Conservation (phyloP, 352 stramenopile species). For the Hyaloperonospora brassicae region DNA sequence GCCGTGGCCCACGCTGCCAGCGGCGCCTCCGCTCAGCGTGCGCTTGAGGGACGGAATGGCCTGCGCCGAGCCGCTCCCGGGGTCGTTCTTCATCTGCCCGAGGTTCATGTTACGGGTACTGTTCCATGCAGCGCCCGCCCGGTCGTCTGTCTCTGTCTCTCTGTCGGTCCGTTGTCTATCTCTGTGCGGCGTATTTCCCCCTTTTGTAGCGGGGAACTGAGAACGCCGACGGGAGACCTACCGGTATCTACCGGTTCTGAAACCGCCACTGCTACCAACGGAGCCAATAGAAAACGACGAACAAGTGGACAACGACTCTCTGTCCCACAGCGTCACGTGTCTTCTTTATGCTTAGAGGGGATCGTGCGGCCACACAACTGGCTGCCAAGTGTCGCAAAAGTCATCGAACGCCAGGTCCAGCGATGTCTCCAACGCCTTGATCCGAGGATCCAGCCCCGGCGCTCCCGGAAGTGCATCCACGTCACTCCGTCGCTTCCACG, state of each 20-base stretch:
- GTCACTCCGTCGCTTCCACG: slow-evolving; percentile 21
- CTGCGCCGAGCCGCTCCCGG: slow-evolving; percentile 38
- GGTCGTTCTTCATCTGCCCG: slow-evolving; percentile 60
- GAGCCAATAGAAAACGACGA: background rate
- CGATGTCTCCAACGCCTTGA: slow-evolving; percentile 38
- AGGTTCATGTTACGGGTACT: slow-evolving; percentile 48
- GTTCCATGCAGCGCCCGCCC: background rate
- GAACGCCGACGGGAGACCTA: background rate
- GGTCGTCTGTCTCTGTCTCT: too few species aligned
- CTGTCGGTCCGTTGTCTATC: background rate
- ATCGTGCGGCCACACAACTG: slow-evolving; percentile 54
- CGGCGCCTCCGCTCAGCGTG: slow-evolving; percentile 66
- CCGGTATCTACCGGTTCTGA: background rate
- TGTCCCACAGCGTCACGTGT: background rate
- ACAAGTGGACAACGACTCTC: background rate
- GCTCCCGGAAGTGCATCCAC: background rate
- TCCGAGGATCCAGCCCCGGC: background rate
- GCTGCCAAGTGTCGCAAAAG: slow-evolving; percentile 53
- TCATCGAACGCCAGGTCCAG: slow-evolving; percentile 48
- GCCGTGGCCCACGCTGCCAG: slow-evolving; percentile 31
- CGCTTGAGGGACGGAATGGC: slow-evolving; percentile 82
- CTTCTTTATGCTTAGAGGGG: slow-evolving; percentile 6
- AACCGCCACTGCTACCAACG: background rate
- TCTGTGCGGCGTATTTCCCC: slow-evolving; percentile 1
- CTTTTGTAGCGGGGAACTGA: slow-evolving; percentile 1